Conservation (phyloP, 331 rosid genomes). For the Rosa hybrid region DNA sequence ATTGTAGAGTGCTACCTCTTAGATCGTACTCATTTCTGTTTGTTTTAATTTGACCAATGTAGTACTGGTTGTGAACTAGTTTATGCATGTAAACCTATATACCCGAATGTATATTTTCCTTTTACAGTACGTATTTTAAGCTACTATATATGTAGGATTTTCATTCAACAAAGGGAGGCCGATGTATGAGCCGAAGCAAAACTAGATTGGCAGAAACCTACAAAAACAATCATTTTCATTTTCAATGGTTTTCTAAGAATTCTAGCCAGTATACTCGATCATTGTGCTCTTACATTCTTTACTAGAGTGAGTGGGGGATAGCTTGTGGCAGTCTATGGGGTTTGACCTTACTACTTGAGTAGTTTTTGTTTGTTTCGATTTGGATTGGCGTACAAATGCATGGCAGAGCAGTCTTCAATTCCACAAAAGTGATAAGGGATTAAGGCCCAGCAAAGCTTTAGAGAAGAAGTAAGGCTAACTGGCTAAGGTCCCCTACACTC, state of each 20-base stretch:
- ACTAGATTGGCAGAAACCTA: neutral
- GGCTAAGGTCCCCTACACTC: constrained; percentile 68
- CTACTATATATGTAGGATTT: neutral
- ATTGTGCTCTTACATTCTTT: neutral
- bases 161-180: no score
- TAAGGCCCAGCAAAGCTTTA: constrained; percentile 38
- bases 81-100: neutral
- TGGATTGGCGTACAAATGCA: constrained; percentile 25
- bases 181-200: neutral
- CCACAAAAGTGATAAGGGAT: constrained; percentile 46
- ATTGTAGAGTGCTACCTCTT: neutral
- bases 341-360: constrained; percentile 19
- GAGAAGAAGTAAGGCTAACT: constrained; percentile 31
- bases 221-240: neutral
- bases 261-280: neutral
- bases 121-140: neutral
- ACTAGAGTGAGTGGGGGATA: constrained; percentile 6
- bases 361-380: constrained; percentile 16
- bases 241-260: neutral
- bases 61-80: neutral
- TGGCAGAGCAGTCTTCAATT: constrained; percentile 45
- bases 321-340: neutral
- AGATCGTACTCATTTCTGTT: neutral
- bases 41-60: neutral
- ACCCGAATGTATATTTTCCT: neutral